These are phyloP conservation scores for Kwoniella sp. DNA, from an alignment of 768 basidiomycete species.

Conservation along the genomic window DNA sequence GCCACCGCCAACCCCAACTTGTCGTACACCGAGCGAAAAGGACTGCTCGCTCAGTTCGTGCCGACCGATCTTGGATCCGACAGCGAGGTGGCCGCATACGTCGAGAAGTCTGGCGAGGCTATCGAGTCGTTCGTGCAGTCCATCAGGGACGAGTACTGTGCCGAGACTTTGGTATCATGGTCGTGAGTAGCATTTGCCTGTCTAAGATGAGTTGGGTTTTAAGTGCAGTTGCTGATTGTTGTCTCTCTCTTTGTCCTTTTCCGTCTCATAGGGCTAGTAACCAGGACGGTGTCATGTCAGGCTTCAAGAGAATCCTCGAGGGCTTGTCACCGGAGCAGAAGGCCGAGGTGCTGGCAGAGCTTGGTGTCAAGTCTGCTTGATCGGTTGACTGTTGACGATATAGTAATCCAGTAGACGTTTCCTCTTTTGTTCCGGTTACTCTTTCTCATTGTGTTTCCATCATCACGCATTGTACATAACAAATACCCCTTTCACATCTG, in stretches of 20 bases:
- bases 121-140: constrained; percentile 39
- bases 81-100: constrained; percentile 41
- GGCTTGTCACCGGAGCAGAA: constrained; percentile 41
- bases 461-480: constrained; percentile 13
- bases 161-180: constrained; percentile 45
- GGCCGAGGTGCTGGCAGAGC: constrained; percentile 33
- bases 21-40: constrained; percentile 67
- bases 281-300: constrained; percentile 46
- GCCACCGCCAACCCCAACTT: constrained; percentile 73
- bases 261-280: constrained; percentile 32
- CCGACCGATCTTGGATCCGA: constrained; percentile 37
- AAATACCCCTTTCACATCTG: constrained; percentile 1
- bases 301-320: constrained; percentile 47
- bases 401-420: too few relatives aligned
- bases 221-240: not conserved
- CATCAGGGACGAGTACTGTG: constrained; percentile 42
- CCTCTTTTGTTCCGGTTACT: constrained; percentile 1
- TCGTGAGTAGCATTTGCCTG: constrained; percentile 35
- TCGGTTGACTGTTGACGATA: constrained; percentile 4
- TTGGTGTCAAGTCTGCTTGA: constrained; percentile 15
- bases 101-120: constrained; percentile 38
- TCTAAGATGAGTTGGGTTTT: not conserved
- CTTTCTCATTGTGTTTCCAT: not conserved
- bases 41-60: constrained; percentile 67
- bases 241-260: not conserved